These are phyloP conservation scores for Trametes cingulata DNA, from an alignment of 768 basidiomycete genomes.

Conservation along the genomic window DNA sequence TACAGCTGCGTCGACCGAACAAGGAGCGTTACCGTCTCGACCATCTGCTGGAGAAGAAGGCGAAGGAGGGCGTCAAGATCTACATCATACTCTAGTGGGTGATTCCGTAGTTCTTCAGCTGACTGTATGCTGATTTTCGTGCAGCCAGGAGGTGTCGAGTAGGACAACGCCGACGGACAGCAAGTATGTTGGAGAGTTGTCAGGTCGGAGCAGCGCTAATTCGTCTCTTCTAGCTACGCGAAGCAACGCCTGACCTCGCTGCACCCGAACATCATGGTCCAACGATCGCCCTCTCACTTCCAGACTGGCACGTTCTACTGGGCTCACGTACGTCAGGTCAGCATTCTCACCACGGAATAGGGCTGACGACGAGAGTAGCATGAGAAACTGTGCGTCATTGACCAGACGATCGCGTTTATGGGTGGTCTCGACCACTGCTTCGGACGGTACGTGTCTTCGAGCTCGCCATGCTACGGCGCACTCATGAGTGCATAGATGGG, in stretches of 20 bases:
- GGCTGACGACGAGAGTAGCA: constrained; percentile 52
- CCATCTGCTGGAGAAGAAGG: constrained; percentile 82
- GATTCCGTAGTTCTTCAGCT: neutral
- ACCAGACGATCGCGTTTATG: constrained; percentile 97
- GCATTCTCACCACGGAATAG: neutral
- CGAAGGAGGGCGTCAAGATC: constrained; percentile 94
- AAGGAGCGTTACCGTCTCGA: constrained; percentile 89
- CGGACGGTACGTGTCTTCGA: constrained; percentile 53
- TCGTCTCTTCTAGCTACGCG: constrained; percentile 58
- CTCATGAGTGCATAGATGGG: constrained; percentile 62
- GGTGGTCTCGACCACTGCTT: constrained; percentile 96
- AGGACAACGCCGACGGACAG: constrained; percentile 93
- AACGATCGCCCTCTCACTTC: constrained; percentile 96
- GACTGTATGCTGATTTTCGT: constrained; percentile 6
- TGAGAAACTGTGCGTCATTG: constrained; percentile 97
- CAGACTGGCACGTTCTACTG: constrained; percentile 98
- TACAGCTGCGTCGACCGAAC: constrained; percentile 81
- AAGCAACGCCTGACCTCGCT: constrained; percentile 78
- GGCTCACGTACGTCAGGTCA: constrained; percentile 76
- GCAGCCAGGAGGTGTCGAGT: constrained; percentile 92
- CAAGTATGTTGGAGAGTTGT: constrained; percentile 52
- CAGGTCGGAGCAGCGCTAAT: neutral
- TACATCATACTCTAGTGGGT: constrained; percentile 91
- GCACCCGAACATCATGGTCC: constrained; percentile 93
- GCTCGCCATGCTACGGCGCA: neutral